Base-by-base conservation (phyloP, 192 early-diverging fungal genomes). In the Entomortierella chlamydospora region DNA sequence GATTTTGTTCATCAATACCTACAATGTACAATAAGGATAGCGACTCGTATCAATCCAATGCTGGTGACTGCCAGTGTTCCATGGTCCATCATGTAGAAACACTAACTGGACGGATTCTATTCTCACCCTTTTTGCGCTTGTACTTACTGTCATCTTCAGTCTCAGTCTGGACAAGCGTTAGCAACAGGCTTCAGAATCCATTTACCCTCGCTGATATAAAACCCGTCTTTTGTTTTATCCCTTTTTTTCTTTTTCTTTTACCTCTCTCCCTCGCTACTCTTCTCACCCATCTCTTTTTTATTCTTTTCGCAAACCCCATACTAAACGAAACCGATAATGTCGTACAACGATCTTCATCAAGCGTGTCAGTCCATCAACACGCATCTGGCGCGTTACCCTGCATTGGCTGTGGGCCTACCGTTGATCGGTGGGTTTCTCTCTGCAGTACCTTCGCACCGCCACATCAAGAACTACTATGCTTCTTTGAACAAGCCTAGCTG, bases 381-480 rank as follows among this genome's bases (percentile, higher is more conserved):
- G 23, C 33, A 70, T 20, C 22, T 79, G 63, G 76, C 76, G 6
- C 76, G 76, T 47, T 79, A 79, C 33, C 76, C 76, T 20, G 54
- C 65, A 50, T 5, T 79, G 41, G 76, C 76, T 17, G 76, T 79
- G 6, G 76, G 76, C 8, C 51, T 79, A 1, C 76, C 76, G 0
- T 37, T 79, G n/a, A 39, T 79, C 52, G 76, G 76, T 34, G 76
- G 76, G 3, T 79, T 79, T 49, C 50, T 79, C 56, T 60, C 76
- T 20, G 76, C 76, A 3, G 12, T 70, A 37, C 76, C 76, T 15
- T 63, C 68, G 8, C 76, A 66, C 52, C 54, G 28, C 8, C 34
- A 50, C 28, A 43, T 34, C 50, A 49, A 79, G 50, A 43, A 51
- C n/a, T 66, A 60, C 29, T 79, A 79, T 51, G 33, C 53, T 5